Percentiles rank a stretch among this genome's conserved stretches.
Conservation (phyloP, 2,329 filamentous ascomycete species). For the Helotiales sp. region DNA sequence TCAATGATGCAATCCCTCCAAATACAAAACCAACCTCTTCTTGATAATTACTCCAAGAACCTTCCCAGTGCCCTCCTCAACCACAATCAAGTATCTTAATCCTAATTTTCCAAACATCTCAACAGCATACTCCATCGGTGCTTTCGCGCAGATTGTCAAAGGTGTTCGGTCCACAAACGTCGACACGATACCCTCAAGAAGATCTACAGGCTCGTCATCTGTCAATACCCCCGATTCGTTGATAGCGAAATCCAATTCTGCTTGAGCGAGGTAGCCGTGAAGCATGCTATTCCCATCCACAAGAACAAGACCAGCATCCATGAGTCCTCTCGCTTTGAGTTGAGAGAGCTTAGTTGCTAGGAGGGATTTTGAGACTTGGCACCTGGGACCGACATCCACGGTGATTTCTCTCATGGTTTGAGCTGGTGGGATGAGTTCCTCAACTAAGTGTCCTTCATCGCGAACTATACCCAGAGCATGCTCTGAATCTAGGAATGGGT, state of each 20-base stretch:
- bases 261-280: constrained; percentile 55
- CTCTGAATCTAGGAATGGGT: constrained; percentile 58
- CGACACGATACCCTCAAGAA: constrained; percentile 38
- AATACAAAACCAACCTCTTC: constrained; percentile 54
- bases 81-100: constrained; percentile 52
- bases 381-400: constrained; percentile 44
- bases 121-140: constrained; percentile 58
- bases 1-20: constrained; percentile 41
- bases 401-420: constrained; percentile 58
- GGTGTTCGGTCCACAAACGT: constrained; percentile 55
- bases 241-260: constrained; percentile 52
- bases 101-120: constrained; percentile 62
- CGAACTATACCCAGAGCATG: constrained; percentile 45
- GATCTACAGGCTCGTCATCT: constrained; percentile 34
- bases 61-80: constrained; percentile 50
- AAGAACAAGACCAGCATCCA: constrained; percentile 58
- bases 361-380: constrained; percentile 42
- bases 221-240: constrained; percentile 24
- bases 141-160: constrained; percentile 48
- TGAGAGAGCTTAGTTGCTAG: constrained; percentile 47
- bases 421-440: constrained; percentile 50
- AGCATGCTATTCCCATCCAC: constrained; percentile 48
- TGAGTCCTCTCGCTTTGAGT: constrained; percentile 49
- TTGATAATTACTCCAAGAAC: constrained; percentile 57
- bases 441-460: constrained; percentile 39